phyloP scores from a whole-genome alignment of 257 asterid genomes.

The Coffea canephora region DNA sequence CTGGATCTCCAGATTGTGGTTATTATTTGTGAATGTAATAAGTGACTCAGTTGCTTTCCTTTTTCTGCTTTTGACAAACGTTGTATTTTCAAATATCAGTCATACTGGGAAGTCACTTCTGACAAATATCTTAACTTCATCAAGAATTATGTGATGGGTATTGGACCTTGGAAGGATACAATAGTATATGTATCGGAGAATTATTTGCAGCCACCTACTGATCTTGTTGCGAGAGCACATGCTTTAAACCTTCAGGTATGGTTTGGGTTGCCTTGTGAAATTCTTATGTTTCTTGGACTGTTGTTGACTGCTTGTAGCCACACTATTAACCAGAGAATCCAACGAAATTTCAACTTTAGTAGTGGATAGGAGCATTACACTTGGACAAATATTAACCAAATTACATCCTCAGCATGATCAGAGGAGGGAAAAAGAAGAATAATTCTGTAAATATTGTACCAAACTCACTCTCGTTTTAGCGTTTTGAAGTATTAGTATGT shows the following conservation, averaged over 20 bases:
- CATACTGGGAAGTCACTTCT: slow-evolving; percentile 84
- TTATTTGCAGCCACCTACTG: slow-evolving; percentile 58
- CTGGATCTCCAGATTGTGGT: not conserved
- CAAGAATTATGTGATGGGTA: slow-evolving; percentile 83
- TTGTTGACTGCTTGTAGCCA: not conserved
- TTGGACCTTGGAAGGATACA: slow-evolving; percentile 96
- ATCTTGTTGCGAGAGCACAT: slow-evolving; percentile 91
- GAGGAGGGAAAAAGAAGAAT: not conserved
- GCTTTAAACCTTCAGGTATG: slow-evolving; percentile 86
- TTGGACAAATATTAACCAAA: not conserved
- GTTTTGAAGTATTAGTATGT: not conserved
- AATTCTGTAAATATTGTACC: no score
- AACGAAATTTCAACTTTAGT: not conserved
- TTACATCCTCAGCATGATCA: not conserved
- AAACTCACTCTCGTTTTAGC: not conserved
- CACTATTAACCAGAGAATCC: not conserved
- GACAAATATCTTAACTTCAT: slow-evolving; percentile 77
- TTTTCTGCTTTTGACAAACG: slow-evolving; percentile 1
- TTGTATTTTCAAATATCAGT: slow-evolving; percentile 38
- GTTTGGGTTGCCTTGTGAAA: not conserved
- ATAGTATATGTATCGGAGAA: slow-evolving; percentile 47
- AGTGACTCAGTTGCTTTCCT: no score
- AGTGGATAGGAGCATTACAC: not conserved
- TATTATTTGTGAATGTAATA: not conserved
- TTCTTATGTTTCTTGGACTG: not conserved